phyloP scores from a whole-genome alignment of 805 yeast species.

The Myxozyma sirexii region DNA sequence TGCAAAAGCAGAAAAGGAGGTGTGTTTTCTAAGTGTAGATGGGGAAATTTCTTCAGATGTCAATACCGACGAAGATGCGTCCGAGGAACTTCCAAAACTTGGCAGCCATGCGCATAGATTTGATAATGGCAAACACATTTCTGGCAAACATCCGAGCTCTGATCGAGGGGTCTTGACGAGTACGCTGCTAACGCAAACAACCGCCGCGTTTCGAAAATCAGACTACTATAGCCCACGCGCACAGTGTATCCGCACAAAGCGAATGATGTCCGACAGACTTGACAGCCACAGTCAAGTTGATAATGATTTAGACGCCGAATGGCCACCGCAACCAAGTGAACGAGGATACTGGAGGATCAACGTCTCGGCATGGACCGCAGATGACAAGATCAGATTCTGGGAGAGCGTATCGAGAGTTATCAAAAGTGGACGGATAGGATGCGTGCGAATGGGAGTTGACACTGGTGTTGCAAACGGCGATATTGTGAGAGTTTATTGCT shows the following conservation, averaged over 20 bases:
- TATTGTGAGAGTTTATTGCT: slow-evolving; percentile 21
- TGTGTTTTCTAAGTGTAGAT: not conserved
- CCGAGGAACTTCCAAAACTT: no score
- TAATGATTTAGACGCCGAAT: not conserved
- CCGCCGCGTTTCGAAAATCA: slow-evolving; percentile 9
- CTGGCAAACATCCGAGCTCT: no score
- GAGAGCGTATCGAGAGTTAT: slow-evolving; percentile 13
- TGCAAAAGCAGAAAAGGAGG: not conserved
- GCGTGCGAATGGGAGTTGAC: slow-evolving; percentile 14
- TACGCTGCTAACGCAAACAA: slow-evolving; percentile 6
- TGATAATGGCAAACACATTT: no score
- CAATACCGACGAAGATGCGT: not conserved
- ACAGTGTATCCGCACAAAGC: slow-evolving; percentile 4
- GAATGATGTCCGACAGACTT: not conserved
- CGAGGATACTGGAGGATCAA: slow-evolving; percentile 27
- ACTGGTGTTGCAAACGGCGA: slow-evolving; percentile 1
- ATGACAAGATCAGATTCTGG: slow-evolving; percentile 21
- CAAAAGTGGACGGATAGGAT: slow-evolving; percentile 18
- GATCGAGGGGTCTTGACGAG: slow-evolving; percentile 6
- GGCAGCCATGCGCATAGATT: no score
- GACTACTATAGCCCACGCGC: slow-evolving; percentile 17
- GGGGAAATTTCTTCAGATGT: not conserved
- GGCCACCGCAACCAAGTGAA: slow-evolving; percentile 18
- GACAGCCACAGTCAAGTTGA: not conserved
- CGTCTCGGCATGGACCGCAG: slow-evolving; percentile 12